Conservation (phyloP, 2,329 filamentous ascomycete genomes). For the Colletotrichum simmondsii region DNA sequence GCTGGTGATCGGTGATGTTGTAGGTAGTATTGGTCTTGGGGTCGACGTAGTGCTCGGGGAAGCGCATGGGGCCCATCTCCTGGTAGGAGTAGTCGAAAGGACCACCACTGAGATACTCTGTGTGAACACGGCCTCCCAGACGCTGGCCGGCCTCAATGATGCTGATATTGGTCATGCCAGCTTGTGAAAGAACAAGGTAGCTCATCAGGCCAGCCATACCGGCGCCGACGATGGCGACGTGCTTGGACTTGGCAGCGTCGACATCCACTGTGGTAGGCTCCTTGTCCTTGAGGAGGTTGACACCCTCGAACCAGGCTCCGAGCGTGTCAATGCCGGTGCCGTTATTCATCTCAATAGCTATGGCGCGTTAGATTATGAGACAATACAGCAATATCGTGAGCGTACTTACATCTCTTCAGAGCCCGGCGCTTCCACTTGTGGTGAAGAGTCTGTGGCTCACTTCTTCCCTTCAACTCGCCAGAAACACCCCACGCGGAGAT, state of each 20-base stretch:
- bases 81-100: slow-evolving; percentile 75
- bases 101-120: slow-evolving; percentile 68
- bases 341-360: slow-evolving; percentile 59
- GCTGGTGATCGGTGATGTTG: slow-evolving; percentile 70
- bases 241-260: slow-evolving; percentile 64
- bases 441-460: slow-evolving; percentile 45
- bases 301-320: slow-evolving; percentile 75
- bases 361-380: slow-evolving; percentile 37
- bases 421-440: slow-evolving; percentile 39
- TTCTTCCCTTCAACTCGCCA: slow-evolving; percentile 47
- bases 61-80: slow-evolving; percentile 74
- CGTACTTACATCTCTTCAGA: slow-evolving; percentile 30
- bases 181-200: slow-evolving; percentile 58
- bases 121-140: slow-evolving; percentile 73
- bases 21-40: slow-evolving; percentile 64
- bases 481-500: slow-evolving; percentile 51
- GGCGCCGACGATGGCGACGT: slow-evolving; percentile 72
- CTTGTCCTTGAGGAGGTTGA: slow-evolving; percentile 66
- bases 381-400: not conserved
- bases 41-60: slow-evolving; percentile 64
- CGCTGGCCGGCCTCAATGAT: slow-evolving; percentile 71
- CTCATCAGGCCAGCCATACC: slow-evolving; percentile 75
- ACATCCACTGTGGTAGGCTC: slow-evolving; percentile 64
- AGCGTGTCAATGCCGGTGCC: slow-evolving; percentile 56
- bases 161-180: slow-evolving; percentile 68